Base-by-base conservation (phyloP, 805 yeast genomes). In the Ogataea neopini region DNA sequence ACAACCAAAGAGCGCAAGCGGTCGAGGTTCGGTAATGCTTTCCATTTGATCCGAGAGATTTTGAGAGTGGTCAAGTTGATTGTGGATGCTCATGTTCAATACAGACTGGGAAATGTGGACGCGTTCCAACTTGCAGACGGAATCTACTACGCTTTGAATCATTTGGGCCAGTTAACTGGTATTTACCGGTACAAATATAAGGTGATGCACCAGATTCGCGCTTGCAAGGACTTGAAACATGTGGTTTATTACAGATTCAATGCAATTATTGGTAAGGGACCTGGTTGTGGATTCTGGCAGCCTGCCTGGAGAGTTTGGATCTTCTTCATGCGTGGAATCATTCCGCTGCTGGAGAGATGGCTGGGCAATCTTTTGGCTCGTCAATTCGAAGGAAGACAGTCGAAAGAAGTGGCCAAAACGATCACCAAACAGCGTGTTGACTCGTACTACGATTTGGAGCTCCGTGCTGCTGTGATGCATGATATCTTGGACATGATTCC, bases 201-300 rank as follows among this genome's bases (percentile, higher is more conserved):
- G 62, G 97, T 92, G 8, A 94, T 94, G 99, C 98, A 91, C 62
- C 99, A 94, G 66, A 91, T 94, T 34, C 79, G 97, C 43, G 91
- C 96, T 2, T 90, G 97, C 65, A 94, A 94, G 64, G 99, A 94
- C 67, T 70, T 94, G 59, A 94, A 94, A 67, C 99, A 94, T 63
- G 83, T 92, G 6, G 85, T 94, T 0, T 94, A 94, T 62, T 77
- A 88, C 53, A 74, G 85, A 51, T 94, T 94, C 70, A 94, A 94
- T 61, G 74, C 76, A 30, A 72, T 80, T n/a, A 86, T 94, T 20
- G 97, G 97, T 0, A 94, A 92, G 62, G 99, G 99, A 2, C 98
- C 99, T 1, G 99, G 99, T 0, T 88, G 96, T 71, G 99, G 99
- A 1, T 87, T 94, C 65, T 94, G 99, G 99, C 98, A 94, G 62